These are phyloP conservation scores for Claviceps digitariae DNA, from an alignment of 2,329 filamentous ascomycete species.

Conservation along the genomic window DNA sequence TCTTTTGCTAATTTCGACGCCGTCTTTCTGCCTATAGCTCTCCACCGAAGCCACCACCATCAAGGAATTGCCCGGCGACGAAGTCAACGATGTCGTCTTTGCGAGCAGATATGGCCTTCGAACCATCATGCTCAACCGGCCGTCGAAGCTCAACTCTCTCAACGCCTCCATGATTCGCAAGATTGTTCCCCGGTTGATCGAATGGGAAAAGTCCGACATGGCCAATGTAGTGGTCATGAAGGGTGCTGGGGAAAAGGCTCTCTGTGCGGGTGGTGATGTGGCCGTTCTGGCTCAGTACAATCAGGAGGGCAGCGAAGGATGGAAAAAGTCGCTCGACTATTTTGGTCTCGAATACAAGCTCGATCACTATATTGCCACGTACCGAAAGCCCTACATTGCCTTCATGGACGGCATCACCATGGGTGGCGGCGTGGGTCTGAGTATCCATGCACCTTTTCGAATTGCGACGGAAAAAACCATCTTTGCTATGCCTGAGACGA, in stretches of 20 bases:
- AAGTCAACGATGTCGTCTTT: constrained; percentile 86
- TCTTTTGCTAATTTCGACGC: background rate
- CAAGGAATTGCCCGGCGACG: constrained; percentile 52
- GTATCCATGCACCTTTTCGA: constrained; percentile 86
- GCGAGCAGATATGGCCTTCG: constrained; percentile 77
- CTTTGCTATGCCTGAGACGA: constrained; percentile 98
- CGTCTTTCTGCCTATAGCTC: constrained; percentile 13
- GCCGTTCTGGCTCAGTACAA: constrained; percentile 64
- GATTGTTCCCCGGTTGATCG: constrained; percentile 75
- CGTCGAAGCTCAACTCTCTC: constrained; percentile 80
- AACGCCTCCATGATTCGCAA: constrained; percentile 92
- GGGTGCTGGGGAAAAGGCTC: constrained; percentile 69
- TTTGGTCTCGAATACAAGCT: constrained; percentile 94
- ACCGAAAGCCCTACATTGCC: constrained; percentile 81
- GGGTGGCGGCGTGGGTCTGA: constrained; percentile 91
- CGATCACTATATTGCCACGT: constrained; percentile 89
- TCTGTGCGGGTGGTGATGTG: constrained; percentile 93
- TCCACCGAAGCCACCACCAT: constrained; percentile 23
- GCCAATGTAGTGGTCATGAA: constrained; percentile 90
- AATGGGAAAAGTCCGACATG: constrained; percentile 92
- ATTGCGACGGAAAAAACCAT: constrained; percentile 92
- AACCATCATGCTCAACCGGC: constrained; percentile 87
- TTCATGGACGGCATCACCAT: constrained; percentile 98
- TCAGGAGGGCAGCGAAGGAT: constrained; percentile 50
- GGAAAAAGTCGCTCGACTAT: constrained; percentile 66